phyloP scores from a whole-genome alignment of 352 stramenopile genomes.

The Globisporangium cystogenes region DNA sequence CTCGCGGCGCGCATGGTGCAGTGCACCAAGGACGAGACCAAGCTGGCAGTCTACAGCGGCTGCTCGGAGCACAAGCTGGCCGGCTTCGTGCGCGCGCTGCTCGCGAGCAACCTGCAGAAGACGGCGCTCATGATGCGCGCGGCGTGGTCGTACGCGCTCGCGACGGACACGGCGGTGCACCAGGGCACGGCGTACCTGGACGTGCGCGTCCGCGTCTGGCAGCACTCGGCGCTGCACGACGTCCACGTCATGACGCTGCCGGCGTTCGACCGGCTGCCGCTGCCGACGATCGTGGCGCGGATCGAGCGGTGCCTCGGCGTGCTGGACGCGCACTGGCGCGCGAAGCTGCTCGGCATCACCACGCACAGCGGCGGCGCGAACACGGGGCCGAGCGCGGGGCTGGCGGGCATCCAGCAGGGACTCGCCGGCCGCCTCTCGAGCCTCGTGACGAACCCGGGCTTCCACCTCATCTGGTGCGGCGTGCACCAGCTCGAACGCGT shows the following conservation, averaged over 20 bases:
- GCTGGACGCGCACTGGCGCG: conserved; percentile 42
- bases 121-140: conserved; percentile 59
- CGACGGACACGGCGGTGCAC: conserved; percentile 40
- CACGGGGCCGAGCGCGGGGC: conserved; percentile 32
- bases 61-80: conserved; percentile 43
- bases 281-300: conserved; percentile 26
- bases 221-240: conserved; percentile 41
- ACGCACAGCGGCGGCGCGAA: conserved; percentile 32
- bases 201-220: conserved; percentile 48
- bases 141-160: conserved; percentile 45
- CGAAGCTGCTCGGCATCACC: conserved; percentile 47
- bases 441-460: conserved; percentile 34
- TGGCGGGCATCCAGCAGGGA: conserved; percentile 42
- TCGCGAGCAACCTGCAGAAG: conserved; percentile 59
- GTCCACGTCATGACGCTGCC: conserved; percentile 52
- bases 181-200: conserved; percentile 51
- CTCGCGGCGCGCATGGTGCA: conserved; percentile 49
- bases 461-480: conserved; percentile 58
- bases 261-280: conserved; percentile 33
- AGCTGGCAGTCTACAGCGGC: conserved; percentile 38
- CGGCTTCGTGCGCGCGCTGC: conserved; percentile 40
- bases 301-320: conserved; percentile 37
- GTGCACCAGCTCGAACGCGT: conserved; percentile 56
- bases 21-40: conserved; percentile 55
- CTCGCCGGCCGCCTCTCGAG: conserved; percentile 35